These are phyloP conservation scores for Lodderomyces beijingensis DNA, from an alignment of 1,139 yeast genomes.

Conservation along the genomic window DNA sequence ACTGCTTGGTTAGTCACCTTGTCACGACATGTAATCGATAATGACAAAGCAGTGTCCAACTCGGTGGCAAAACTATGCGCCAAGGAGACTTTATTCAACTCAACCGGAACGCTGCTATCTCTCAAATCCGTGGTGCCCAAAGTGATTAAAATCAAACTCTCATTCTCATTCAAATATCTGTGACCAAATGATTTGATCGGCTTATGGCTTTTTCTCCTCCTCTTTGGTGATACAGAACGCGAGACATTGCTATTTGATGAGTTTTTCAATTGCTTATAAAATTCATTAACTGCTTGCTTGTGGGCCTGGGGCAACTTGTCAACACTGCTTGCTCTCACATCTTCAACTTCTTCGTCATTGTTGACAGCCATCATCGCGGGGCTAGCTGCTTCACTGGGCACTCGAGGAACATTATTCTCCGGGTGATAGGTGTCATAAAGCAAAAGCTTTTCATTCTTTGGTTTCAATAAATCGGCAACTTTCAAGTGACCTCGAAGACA, in stretches of 20 bases:
- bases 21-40: conserved; percentile 59
- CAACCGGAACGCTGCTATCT: conserved; percentile 55
- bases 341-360: conserved; percentile 11
- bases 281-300: conserved; percentile 31
- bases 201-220: conserved; percentile 26
- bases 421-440: conserved; percentile 39
- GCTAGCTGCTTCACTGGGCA: conserved; percentile 17
- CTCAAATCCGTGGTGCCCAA: conserved; percentile 84
- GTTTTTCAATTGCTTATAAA: conserved; percentile 38
- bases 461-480: conserved; percentile 59
- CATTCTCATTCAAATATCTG: conserved; percentile 59
- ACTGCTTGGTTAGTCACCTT: conserved; percentile 38
- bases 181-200: conserved; percentile 87
- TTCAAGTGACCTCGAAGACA: conserved; percentile 81
- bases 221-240: conserved; percentile 29
- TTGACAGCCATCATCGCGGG: conserved; percentile 14
- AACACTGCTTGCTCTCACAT: conserved; percentile 24
- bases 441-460: conserved; percentile 32
- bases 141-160: conserved; percentile 69
- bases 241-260: conserved; percentile 17
- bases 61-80: conserved; percentile 76
- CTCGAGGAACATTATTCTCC: conserved; percentile 31
- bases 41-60: conserved; percentile 81
- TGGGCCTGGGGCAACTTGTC: conserved; percentile 41
- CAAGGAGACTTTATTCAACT: conserved; percentile 68